Evolutionary conservation across 2,329 filamentous ascomycete genomes (phyloP), one percentile per base, ranked within the genome.

Genomic region (Xylaria sp.): DNA sequence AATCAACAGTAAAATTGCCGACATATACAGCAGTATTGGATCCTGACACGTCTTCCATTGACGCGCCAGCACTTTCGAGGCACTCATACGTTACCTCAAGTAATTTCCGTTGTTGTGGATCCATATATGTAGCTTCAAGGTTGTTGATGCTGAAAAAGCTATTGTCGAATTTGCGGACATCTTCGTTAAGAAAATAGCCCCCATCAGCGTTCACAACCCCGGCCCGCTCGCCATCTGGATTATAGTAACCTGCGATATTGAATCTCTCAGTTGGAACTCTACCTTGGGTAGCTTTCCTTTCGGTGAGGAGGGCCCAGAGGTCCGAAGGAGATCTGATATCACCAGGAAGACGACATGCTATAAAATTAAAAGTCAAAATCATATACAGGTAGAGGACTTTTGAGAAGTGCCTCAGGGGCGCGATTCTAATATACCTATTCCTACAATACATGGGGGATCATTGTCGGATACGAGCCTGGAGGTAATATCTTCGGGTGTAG

Each of bases 21-120:
- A 62, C 64, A 46, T 71, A 73, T 2, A 65, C 61, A 3, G 56
- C 64, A 1, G 62, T 68, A 5, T 58, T 62, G 0, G 59, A 37
- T 10, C 66, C 67, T 0, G 60, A 62, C 1, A 66, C 15, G 1
- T 54, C 5, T 4, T 64, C 48, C 19, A 69, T 11, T 0, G 69
- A 21, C 3, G 54, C n/a, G 0, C 68, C 68, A 7, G 62, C 54
- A 23, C 56, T 65, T 35, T 70, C 67, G 5, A 71, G 31, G n/a
- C 66, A 67, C 47, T 79, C 76, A 57, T 73, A 79, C 0, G 75
- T 71, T 0, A 72, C 71, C 51, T 79, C 77, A 4, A 76, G 68
- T 2, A 75, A 64, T 23, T 72, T 62, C 1, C 74, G 68, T 25
- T 75, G 75, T 38, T 72, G 68, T 2, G 74, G 71, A 19, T 76